Evolutionary conservation across 2,329 filamentous ascomycete species (phyloP).

Genomic region (Alternaria triticina): DNA sequence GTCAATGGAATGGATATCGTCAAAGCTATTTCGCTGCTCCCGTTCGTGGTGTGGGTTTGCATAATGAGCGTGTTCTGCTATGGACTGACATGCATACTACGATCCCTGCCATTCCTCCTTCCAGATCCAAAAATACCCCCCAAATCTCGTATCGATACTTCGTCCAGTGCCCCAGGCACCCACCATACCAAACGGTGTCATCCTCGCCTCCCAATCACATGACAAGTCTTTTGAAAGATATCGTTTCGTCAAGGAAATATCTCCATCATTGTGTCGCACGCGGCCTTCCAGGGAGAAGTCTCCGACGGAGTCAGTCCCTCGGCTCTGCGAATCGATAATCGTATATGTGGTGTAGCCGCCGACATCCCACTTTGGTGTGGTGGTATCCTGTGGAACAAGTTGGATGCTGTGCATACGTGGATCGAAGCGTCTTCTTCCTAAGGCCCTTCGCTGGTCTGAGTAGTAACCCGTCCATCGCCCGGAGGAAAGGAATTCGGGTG

Average conservation of each 20-base stretch:
- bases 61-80: neutral
- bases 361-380: neutral
- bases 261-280: slow-evolving; percentile 18
- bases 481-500: slow-evolving; percentile 15
- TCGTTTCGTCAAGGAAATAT: slow-evolving; percentile 20
- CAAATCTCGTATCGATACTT: slow-evolving; percentile 6
- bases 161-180: slow-evolving; percentile 22
- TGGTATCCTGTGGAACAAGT: slow-evolving; percentile 6
- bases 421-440: slow-evolving; percentile 7
- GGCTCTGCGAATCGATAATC: slow-evolving; percentile 13
- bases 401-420: slow-evolving; percentile 20
- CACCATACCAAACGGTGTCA: slow-evolving; percentile 34
- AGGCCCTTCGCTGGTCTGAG: slow-evolving; percentile 15
- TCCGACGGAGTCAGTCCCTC: slow-evolving; percentile 21
- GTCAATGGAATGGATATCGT: neutral
- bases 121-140: slow-evolving; percentile 38
- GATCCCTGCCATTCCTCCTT: slow-evolving; percentile 31
- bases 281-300: slow-evolving; percentile 22
- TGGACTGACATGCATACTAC: neutral
- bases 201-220: slow-evolving; percentile 23
- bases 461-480: slow-evolving; percentile 28
- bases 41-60: neutral
- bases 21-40: accelerated
- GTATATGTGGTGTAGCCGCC: neutral
- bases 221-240: slow-evolving; percentile 10